Percentiles rank a stretch among this genome's conserved stretches.
phyloP scores from a whole-genome alignment of 2,329 filamentous ascomycete species.

The Aspergillus fructus region DNA sequence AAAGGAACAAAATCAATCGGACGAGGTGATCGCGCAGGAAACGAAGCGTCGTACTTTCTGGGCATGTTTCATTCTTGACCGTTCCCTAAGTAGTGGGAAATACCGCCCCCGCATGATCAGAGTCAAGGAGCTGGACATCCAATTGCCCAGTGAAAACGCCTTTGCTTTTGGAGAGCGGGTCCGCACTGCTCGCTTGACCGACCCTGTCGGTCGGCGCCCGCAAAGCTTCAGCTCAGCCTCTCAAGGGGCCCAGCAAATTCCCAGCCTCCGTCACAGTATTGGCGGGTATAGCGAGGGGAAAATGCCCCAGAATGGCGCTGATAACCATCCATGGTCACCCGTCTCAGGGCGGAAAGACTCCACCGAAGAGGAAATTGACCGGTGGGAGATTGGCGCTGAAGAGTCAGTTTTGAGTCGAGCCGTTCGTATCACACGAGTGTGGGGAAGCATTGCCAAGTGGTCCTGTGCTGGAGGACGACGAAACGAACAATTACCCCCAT shows the following conservation, averaged over 20 bases:
- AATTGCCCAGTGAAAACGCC: constrained; percentile 56
- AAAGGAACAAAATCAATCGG: constrained; percentile 37
- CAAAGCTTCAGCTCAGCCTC: constrained; percentile 37
- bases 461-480: constrained; percentile 55
- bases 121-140: constrained; percentile 52
- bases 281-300: constrained; percentile 40
- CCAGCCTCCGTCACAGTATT: constrained; percentile 42
- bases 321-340: constrained; percentile 41
- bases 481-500: constrained; percentile 52
- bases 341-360: constrained; percentile 40
- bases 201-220: constrained; percentile 40
- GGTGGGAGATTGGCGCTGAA: constrained; percentile 54
- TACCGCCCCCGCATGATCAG: constrained; percentile 55
- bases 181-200: constrained; percentile 50
- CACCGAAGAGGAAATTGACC: constrained; percentile 45
- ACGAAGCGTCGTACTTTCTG: constrained; percentile 57
- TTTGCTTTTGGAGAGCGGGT: constrained; percentile 57
- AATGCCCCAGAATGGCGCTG: constrained; percentile 33
- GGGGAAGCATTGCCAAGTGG: constrained; percentile 57
- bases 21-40: constrained; percentile 55
- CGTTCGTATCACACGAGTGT: constrained; percentile 56
- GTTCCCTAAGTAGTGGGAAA: constrained; percentile 55
- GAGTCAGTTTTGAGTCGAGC: constrained; percentile 56
- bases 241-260: constrained; percentile 43
- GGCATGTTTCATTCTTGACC: constrained; percentile 59